A percentile compares a stretch with the other conserved stretches of the same genome.
Evolutionary conservation across 1,284 basidiomycete species (phyloP).

Genomic region (Phenoliferia sp.): DNA sequence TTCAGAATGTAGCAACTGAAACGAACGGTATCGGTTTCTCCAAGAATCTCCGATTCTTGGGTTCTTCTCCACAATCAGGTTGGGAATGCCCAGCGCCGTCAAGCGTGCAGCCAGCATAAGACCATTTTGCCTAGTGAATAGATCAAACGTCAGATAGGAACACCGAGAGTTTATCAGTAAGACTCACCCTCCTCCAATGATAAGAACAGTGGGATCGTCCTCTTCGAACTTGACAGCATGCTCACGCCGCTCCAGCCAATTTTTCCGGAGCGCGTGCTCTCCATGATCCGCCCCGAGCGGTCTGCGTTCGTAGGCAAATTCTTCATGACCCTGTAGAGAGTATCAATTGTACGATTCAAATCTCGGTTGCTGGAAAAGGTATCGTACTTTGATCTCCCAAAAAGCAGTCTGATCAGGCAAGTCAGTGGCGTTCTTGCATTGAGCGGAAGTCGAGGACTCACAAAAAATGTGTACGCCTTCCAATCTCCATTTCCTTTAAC

Average conservation of each 20-base stretch:
- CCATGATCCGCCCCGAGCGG: slow-evolving; percentile 36
- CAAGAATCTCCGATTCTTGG: slow-evolving; percentile 36
- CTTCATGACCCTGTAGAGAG: slow-evolving; percentile 25
- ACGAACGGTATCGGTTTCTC: slow-evolving; percentile 33
- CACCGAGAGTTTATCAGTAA: not conserved
- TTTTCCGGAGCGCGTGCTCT: slow-evolving; percentile 14
- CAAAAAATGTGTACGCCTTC: slow-evolving; percentile 35
- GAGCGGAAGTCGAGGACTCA: not conserved
- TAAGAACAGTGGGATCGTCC: slow-evolving; percentile 33
- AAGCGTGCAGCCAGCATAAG: slow-evolving; percentile 40
- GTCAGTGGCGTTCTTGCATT: not conserved
- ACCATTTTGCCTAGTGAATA: slow-evolving; percentile 35
- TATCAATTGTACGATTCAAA: slow-evolving; percentile 33
- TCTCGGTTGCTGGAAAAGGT: not conserved
- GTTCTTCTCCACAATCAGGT: slow-evolving; percentile 40
- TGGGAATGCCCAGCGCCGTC: slow-evolving; percentile 36
- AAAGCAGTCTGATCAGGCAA: not conserved
- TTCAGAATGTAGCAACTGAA: slow-evolving; percentile 22
- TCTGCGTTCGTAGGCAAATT: slow-evolving; percentile 22
- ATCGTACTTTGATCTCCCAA: not conserved
- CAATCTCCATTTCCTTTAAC: slow-evolving; percentile 29
- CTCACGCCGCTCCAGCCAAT: slow-evolving; percentile 34
- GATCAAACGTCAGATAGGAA: not conserved
- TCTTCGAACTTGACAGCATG: slow-evolving; percentile 29
- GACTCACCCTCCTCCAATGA: slow-evolving; percentile 33